Evolutionary conservation across 2,329 filamentous ascomycete genomes (phyloP).

Genomic region (Nemania diffusa): DNA sequence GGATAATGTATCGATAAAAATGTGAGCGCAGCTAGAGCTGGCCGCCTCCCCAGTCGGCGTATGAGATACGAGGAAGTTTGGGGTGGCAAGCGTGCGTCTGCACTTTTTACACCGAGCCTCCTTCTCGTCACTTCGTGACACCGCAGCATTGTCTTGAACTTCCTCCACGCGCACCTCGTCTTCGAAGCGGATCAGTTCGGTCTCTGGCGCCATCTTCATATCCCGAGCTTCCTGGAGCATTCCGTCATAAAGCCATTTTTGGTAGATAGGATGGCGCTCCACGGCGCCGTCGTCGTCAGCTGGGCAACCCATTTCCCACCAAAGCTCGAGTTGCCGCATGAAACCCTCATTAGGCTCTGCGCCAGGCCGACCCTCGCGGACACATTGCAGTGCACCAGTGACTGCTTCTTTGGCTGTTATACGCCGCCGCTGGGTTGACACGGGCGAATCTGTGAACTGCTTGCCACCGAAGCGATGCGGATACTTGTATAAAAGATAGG

Average conservation of each 20-base stretch:
- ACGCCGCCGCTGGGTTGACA: constrained; percentile 52
- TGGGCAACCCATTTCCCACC: constrained; percentile 87
- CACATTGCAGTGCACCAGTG: constrained; percentile 70
- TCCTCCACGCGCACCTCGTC: constrained; percentile 63
- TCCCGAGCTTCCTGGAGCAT: constrained; percentile 69
- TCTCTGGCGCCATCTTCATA: constrained; percentile 80
- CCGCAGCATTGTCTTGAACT: constrained; percentile 55
- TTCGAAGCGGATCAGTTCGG: constrained; percentile 81
- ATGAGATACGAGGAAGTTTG: constrained; percentile 74
- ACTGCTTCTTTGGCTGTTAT: constrained; percentile 61
- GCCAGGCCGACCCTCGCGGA: constrained; percentile 77
- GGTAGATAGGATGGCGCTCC: constrained; percentile 78
- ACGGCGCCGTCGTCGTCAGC: constrained; percentile 62
- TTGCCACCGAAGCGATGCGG: constrained; percentile 61
- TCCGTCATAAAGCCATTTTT: constrained; percentile 71
- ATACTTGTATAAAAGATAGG: constrained; percentile 81
- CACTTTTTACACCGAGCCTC: constrained; percentile 93
- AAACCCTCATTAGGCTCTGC: constrained; percentile 93
- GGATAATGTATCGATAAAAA: constrained; percentile 89
- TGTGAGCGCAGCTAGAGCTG: constrained; percentile 74
- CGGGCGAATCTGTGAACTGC: constrained; percentile 57
- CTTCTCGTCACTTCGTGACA: constrained; percentile 52
- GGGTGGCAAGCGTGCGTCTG: constrained; percentile 70
- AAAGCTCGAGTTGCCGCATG: constrained; percentile 87
- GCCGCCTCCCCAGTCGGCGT: constrained; percentile 45